Conservation (phyloP, 306 rosid genomes). For the Quercus aquifolioides region DNA sequence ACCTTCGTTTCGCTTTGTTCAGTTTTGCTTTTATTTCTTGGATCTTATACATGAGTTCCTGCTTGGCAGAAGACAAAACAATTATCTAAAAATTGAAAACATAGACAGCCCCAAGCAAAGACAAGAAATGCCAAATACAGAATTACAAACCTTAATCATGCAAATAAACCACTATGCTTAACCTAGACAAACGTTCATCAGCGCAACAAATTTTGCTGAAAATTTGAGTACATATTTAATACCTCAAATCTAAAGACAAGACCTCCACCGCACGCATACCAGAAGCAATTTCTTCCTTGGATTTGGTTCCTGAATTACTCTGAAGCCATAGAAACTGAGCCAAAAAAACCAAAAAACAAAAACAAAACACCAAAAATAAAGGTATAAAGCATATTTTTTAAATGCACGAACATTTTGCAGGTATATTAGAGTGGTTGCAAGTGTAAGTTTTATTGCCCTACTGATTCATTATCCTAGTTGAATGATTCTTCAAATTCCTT, state of each 20-base stretch:
- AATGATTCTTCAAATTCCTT: background rate
- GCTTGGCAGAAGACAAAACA: slow-evolving; percentile 21
- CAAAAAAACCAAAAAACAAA: background rate
- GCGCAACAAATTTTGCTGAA: background rate
- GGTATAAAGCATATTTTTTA: background rate
- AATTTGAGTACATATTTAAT: background rate
- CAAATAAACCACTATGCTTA: background rate
- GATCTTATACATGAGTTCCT: slow-evolving; percentile 97
- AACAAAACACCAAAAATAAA: background rate
- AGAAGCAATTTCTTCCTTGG: slow-evolving; percentile 94
- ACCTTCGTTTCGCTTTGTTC: slow-evolving; percentile 97
- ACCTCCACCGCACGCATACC: slow-evolving; percentile 92
- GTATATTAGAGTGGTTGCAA: background rate
- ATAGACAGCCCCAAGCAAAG: background rate
- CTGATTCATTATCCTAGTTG: background rate
- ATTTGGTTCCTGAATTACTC: slow-evolving; percentile 98
- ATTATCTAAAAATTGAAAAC: background rate
- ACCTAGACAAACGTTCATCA: background rate
- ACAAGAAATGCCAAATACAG: slow-evolving; percentile 9
- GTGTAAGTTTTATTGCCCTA: background rate
- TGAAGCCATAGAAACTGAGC: slow-evolving; percentile 42
- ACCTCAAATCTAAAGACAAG: background rate
- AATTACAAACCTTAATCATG: background rate
- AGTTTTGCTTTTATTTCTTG: slow-evolving; percentile 91
- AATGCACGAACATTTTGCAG: background rate